phyloP scores from a whole-genome alignment of 2,329 filamentous ascomycete genomes.

The Fusarium sp. region DNA sequence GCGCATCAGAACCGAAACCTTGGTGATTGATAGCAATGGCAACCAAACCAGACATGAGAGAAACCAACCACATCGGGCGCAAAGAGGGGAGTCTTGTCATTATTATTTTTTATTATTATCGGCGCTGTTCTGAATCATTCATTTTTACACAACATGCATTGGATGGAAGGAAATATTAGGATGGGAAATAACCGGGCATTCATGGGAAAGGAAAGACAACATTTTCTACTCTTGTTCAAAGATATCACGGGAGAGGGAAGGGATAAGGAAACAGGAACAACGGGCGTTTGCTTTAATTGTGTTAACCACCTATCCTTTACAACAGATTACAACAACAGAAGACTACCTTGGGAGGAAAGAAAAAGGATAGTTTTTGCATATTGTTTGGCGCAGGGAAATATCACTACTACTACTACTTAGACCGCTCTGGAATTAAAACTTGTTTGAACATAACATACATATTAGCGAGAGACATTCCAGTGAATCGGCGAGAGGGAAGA shows the following conservation, averaged over 20 bases:
- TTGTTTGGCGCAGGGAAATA: constrained; percentile 42
- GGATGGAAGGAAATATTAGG: constrained; percentile 21
- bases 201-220: constrained; percentile 26
- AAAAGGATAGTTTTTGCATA: constrained; percentile 37
- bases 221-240: background rate
- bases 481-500: background rate
- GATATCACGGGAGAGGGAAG: constrained; percentile 33
- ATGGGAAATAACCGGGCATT: constrained; percentile 30
- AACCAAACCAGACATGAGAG: background rate
- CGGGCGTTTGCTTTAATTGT: constrained; percentile 31
- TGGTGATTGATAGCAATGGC: constrained; percentile 10
- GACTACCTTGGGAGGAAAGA: background rate
- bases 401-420: constrained; percentile 25
- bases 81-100: constrained; percentile 17
- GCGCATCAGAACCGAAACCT: background rate
- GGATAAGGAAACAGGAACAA: constrained; percentile 8
- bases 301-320: constrained; percentile 12
- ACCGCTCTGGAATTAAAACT: background rate
- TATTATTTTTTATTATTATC: constrained; percentile 14
- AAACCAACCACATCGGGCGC: constrained; percentile 23
- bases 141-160: constrained; percentile 31
- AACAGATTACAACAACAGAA: constrained; percentile 25
- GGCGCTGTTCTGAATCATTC: constrained; percentile 21
- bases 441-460: background rate
- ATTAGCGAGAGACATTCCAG: background rate